Base-by-base conservation (phyloP, 1,284 basidiomycete species). In the Apiotrichum laibachii region DNA sequence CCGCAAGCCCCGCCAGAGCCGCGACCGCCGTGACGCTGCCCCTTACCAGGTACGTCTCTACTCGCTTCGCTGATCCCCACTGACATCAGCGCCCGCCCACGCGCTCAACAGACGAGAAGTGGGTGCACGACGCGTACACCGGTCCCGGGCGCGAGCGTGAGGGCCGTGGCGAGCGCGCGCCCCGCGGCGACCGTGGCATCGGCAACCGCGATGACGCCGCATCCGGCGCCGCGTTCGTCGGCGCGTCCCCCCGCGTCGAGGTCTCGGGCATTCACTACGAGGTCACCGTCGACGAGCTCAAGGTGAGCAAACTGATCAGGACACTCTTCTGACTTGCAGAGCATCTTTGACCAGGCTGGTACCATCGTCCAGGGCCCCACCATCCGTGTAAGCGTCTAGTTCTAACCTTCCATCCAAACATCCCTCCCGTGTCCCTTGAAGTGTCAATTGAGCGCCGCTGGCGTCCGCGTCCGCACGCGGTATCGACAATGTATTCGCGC, bases 201-300 rank as follows among this genome's bases (percentile, higher is more conserved):
- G 43, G 42, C 43, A 13, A 26, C 2, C 6, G 19, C n/a, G 33
- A 22, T 18, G 42, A 22, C 19, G 50, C 53, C 18, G 54, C 57
- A 15, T 33, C 62, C 9, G 61, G 64, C 15, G 61, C 56, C 35
- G 57, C 64, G 31, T 72, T 72, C 52, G 76, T 70, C 73, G 55
- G 69, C 64, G 66, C 80, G 53, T 85, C 84, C 72, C 84, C 82
- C 59, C 86, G 86, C 72, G 85, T 97, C 65, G 78, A 88, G 66
- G 87, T 97, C 66, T 86, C 88, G 64, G 92, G 92, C 77, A 72
- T 98, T 69, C 94, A 98, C 79, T 98, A 96, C 70, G 93, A 97
- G 70, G 86, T 98, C 52, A 90, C 88, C 59, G 83, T 88, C 71
- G 86, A 86, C 80, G 93, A 97, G 79, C 83, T 95, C 57, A 86